These are phyloP conservation scores for Colletotrichum cuscutae DNA, from an alignment of 2,329 filamentous ascomycete species.

Conservation along the genomic window DNA sequence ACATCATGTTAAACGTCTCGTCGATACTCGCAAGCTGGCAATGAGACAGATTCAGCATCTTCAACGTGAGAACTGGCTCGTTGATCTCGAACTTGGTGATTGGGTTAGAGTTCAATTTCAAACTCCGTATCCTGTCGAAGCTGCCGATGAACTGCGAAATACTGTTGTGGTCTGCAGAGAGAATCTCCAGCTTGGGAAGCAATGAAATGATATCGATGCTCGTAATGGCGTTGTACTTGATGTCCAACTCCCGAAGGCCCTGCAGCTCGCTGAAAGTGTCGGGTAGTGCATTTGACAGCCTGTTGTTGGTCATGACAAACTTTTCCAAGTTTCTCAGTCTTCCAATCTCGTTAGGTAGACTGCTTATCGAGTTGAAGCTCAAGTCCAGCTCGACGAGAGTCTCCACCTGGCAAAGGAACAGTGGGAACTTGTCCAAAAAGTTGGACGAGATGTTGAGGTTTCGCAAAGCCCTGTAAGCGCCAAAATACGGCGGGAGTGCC, in stretches of 20 bases:
- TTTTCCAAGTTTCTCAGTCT: slow-evolving; percentile 83
- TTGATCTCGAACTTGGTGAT: slow-evolving; percentile 92
- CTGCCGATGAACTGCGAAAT: slow-evolving; percentile 90
- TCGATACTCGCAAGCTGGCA: slow-evolving; percentile 93
- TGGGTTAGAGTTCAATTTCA: slow-evolving; percentile 94
- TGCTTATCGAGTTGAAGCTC: slow-evolving; percentile 92
- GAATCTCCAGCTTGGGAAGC: slow-evolving; percentile 86
- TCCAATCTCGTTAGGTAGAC: slow-evolving; percentile 81
- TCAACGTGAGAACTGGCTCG: slow-evolving; percentile 81
- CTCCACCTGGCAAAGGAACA: slow-evolving; percentile 83
- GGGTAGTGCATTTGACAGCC: slow-evolving; percentile 80
- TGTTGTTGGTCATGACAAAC: slow-evolving; percentile 96
- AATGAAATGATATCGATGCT: slow-evolving; percentile 89
- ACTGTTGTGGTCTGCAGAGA: slow-evolving; percentile 91
- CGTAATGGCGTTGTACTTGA: slow-evolving; percentile 90
- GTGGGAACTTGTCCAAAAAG: slow-evolving; percentile 84
- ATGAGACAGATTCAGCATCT: slow-evolving; percentile 88
- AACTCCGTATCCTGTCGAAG: slow-evolving; percentile 84
- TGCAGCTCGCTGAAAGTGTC: slow-evolving; percentile 76
- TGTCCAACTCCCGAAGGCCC: slow-evolving; percentile 89
- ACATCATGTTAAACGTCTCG: slow-evolving; percentile 86
- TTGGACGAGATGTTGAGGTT: slow-evolving; percentile 95
- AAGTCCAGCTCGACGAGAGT: slow-evolving; percentile 93
- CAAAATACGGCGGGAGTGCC: slow-evolving; percentile 83
- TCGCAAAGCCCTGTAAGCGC: slow-evolving; percentile 79